Evolutionary conservation across 169 alveolate genomes (phyloP).

Genomic region (Plasmodium knowlesi): DNA sequence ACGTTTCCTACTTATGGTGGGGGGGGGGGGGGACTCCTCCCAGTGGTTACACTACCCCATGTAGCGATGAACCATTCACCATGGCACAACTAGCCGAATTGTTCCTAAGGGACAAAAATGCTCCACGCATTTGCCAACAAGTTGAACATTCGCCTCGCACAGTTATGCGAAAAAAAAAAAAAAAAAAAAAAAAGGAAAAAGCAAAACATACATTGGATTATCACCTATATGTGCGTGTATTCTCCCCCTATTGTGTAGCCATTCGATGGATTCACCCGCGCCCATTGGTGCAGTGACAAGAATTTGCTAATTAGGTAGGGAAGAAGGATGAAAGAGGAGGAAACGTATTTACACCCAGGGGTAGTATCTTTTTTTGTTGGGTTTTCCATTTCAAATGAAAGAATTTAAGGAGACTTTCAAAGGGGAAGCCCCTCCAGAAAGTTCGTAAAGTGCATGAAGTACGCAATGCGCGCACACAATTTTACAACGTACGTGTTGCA

Average conservation of each 20-base stretch:
- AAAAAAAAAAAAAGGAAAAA: background rate
- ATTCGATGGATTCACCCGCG: background rate
- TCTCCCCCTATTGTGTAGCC: background rate
- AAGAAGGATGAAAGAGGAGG: background rate
- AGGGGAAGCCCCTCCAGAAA: background rate
- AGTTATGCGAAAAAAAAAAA: background rate
- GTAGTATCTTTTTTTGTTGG: background rate
- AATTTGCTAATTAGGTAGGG: background rate
- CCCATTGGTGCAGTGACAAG: background rate
- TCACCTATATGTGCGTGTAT: background rate
- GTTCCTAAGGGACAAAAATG: background rate
- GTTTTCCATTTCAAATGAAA: background rate
- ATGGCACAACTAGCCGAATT: background rate
- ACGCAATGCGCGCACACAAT: background rate
- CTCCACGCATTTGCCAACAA: background rate
- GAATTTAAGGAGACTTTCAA: background rate
- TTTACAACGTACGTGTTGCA: background rate
- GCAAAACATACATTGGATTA: background rate
- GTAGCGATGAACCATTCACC: background rate
- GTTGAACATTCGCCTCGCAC: background rate
- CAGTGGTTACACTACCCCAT: background rate
- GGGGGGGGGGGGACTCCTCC: background rate
- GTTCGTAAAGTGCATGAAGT: background rate
- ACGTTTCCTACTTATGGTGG: too few species aligned
- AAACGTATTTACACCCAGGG: background rate